phyloP scores from a whole-genome alignment of 2,329 filamentous ascomycete genomes.

The Xylaria sp. region DNA sequence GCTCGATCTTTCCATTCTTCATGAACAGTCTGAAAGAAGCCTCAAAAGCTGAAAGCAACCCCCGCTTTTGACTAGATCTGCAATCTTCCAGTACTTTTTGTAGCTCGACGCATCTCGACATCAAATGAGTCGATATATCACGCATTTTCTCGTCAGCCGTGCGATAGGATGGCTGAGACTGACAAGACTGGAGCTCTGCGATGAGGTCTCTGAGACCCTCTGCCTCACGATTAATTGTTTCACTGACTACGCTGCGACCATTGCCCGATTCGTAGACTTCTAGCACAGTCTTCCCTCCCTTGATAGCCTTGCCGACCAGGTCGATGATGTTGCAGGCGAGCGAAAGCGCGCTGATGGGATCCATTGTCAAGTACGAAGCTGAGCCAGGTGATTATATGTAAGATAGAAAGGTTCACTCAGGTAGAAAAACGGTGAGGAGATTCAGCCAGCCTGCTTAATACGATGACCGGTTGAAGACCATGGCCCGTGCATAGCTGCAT shows the following conservation, averaged over 20 bases:
- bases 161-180: neutral
- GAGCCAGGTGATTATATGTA: too few species aligned
- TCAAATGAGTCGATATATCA: neutral
- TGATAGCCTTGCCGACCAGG: conserved; percentile 9
- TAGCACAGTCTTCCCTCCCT: neutral
- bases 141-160: conserved; percentile 6
- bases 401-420: too few species aligned
- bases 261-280: conserved; percentile 8
- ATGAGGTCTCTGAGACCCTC: conserved; percentile 5
- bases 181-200: neutral
- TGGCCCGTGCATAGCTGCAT: too few species aligned
- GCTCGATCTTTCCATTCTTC: neutral
- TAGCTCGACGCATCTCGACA: conserved; percentile 6
- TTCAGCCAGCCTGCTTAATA: too few species aligned
- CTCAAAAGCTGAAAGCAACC: neutral
- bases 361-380: neutral
- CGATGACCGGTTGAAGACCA: too few species aligned
- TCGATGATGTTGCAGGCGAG: conserved; percentile 18
- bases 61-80: neutral
- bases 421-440: too few species aligned
- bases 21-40: too few species aligned
- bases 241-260: neutral
- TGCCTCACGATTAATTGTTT: conserved; percentile 6
- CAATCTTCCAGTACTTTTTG: neutral
- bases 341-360: conserved; percentile 6